Base-by-base conservation (phyloP, 176 grass and related monocot genomes). In the Oryza brachyantha region DNA sequence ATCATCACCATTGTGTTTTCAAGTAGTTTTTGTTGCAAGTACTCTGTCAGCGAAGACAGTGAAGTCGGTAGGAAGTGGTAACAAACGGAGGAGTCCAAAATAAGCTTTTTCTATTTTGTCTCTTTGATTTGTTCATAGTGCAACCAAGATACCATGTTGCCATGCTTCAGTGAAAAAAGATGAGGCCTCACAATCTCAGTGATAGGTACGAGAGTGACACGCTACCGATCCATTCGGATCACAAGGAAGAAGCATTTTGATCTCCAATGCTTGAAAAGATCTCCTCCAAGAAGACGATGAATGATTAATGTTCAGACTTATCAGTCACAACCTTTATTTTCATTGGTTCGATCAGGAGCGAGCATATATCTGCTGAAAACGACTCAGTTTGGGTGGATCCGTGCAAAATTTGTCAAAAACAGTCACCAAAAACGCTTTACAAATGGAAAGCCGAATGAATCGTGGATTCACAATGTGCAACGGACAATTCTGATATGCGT, bases 141-240 rank as follows among this genome's bases (percentile, higher is more conserved):
- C 64, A 31, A 29, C 62, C 27, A 45, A 64, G 74, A 29, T 52
- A 21, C 46, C 46, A 52, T 52, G 46, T 52, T 52, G 40, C 19
- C 5, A 26, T 11, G 59, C 1, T 24, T 54, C 72, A 34, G 32
- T 13, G 57, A 64, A 52, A 63, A 63, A 52, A 52, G 66, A 68
- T 72, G 8, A 10, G 12, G 13, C 19, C 38, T 85, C 42, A 40
- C 67, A 3, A 59, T 72, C 57, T 10, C 42, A 16, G 43, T 82
- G 75, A 13, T 54, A 60, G 70, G 77, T 75, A 76, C 19, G 76
- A 88, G 37, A 42, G 70, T 25, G 72, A 80, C 81, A 54, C 12
- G 43, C 68, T 24, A 78, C 75, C 67, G 32, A 84, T 61, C 61
- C 73, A 77, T 35, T 66, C 48, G 4, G 40, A 54, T 16, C 25